Conservation (phyloP, 2,329 filamentous ascomycete genomes). For the Monosporascus sp. region DNA sequence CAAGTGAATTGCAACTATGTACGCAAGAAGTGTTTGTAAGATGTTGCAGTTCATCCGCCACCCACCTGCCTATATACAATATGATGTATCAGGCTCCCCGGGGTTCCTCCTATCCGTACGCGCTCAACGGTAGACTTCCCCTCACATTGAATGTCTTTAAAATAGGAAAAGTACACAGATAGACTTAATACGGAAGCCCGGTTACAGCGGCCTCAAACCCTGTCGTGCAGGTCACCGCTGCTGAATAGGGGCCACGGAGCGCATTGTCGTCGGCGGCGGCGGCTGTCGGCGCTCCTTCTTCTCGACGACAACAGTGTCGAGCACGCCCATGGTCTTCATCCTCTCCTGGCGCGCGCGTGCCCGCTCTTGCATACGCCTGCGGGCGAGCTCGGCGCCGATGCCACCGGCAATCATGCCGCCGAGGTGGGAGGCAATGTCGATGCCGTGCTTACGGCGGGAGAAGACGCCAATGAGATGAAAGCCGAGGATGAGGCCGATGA, state of each 20-base stretch:
- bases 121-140: too few species aligned
- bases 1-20: too few species aligned
- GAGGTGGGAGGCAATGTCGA: conserved; percentile 50
- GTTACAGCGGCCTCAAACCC: too few species aligned
- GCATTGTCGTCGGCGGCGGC: background rate
- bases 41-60: too few species aligned
- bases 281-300: conserved; percentile 4
- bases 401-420: conserved; percentile 45
- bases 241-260: background rate
- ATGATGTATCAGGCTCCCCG: too few species aligned
- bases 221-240: background rate
- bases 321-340: conserved; percentile 17
- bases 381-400: conserved; percentile 32
- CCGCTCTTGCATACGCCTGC: conserved; percentile 23
- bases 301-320: conserved; percentile 10
- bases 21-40: too few species aligned
- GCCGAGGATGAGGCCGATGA: conserved; percentile 46
- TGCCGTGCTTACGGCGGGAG: conserved; percentile 33
- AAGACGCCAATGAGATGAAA: conserved; percentile 45
- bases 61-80: too few species aligned
- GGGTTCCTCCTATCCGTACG: too few species aligned
- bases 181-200: too few species aligned
- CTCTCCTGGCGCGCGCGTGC: conserved; percentile 18
- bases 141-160: too few species aligned
- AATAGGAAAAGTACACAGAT: too few species aligned